Evolutionary conservation across 305 asterid species (phyloP), one percentile per base, ranked within the genome.

Genomic region (Fraxinus baroniana): DNA sequence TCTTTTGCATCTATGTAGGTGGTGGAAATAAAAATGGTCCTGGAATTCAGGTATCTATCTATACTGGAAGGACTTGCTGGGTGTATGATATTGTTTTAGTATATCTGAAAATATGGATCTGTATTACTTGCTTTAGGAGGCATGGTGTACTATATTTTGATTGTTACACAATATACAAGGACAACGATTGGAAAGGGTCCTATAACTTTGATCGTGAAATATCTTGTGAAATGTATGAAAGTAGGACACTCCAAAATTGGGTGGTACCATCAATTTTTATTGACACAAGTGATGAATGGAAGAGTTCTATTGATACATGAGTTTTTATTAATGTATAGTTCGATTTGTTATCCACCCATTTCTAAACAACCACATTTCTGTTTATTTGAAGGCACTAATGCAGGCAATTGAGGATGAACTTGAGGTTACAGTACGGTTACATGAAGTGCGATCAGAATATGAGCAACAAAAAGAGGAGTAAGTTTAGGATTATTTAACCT

Each of bases 391-490:
- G 98, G 95, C 93, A 68, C 78, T 97, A 74, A 83, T 94, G 90
- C 97, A 91, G 83, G 86, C 92, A 37, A 93, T 97, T 62, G 98
- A 97, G 87, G 98, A 94, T 85, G 99, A 97, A 85, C 97, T 97
- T 87, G 99, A 97, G 89, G 97, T 97, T 77, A 94, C 93, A 13
- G 97, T 92, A 26, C 91, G 97, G 22, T 97, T 94, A 77, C 99
- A 97, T 86, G 99, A 94, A 88, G 98, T 94, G 85, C 97, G 98
- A 60, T 88, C 91, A 15, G 97, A 91, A 85, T 93, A 93, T 90
- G 97, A 92, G 87, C 98, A 97, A 15, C 99, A 97, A 89, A 89
- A 89, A 86, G 91, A 92, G 89, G 98, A 93, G 99, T 97, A 91
- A 89, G 92, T 90, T 66, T 78, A 10, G 3, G 17, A 74, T 35